phyloP scores from a whole-genome alignment of 2,329 filamentous ascomycete genomes.

The Conoideocrella luteorostrata region DNA sequence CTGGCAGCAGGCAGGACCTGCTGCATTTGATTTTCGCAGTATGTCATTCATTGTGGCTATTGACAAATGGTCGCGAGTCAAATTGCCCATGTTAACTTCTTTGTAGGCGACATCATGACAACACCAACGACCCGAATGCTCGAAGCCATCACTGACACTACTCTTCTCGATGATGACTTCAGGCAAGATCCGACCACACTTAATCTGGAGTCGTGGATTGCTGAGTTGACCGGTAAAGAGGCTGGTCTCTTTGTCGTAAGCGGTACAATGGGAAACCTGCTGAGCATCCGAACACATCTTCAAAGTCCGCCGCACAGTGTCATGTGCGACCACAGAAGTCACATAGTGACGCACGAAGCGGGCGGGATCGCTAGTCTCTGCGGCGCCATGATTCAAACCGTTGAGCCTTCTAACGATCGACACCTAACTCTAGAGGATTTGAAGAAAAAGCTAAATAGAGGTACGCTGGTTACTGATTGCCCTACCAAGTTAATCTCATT shows the following conservation, averaged over 20 bases:
- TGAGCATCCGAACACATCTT: conserved; percentile 72
- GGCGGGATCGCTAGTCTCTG: conserved; percentile 39
- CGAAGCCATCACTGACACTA: conserved; percentile 6
- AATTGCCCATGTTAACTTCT: no score
- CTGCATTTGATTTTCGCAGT: no score
- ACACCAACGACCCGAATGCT: conserved; percentile 9
- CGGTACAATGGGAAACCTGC: conserved; percentile 90
- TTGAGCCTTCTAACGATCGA: conserved; percentile 62
- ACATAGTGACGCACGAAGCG: conserved; percentile 64
- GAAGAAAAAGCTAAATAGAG: conserved; percentile 54
- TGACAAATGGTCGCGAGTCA: no score
- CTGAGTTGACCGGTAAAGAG: conserved; percentile 56
- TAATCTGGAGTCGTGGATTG: not conserved
- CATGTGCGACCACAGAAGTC: conserved; percentile 68
- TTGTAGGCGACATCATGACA: conserved; percentile 9
- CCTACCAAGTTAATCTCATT: conserved; percentile 75
- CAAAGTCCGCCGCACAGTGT: conserved; percentile 72
- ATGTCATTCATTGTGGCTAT: no score
- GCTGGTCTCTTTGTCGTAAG: conserved; percentile 74
- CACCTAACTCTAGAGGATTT: conserved; percentile 75
- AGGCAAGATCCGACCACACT: conserved; percentile 5
- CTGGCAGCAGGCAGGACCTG: no score
- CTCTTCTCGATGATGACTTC: conserved; percentile 9
- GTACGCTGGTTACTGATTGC: conserved; percentile 66
- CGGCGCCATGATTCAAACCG: conserved; percentile 60